These are phyloP conservation scores for Arachis monticola DNA, from an alignment of 331 rosid genomes.

Conservation along the genomic window DNA sequence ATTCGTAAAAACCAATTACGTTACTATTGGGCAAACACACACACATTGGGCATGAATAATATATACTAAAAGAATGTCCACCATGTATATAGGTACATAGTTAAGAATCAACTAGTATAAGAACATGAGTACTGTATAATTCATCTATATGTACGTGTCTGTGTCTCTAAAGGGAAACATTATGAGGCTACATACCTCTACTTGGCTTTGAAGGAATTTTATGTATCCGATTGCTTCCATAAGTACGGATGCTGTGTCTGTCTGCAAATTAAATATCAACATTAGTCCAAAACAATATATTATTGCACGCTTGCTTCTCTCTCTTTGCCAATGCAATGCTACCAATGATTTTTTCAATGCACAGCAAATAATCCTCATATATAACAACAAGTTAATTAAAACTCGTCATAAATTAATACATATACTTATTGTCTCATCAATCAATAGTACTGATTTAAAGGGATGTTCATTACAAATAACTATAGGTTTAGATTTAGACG, in stretches of 20 bases:
- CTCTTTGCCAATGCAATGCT: too few relatives aligned
- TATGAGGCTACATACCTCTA: slow-evolving; percentile 60
- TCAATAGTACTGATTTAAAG: too few relatives aligned
- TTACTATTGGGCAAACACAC: not conserved
- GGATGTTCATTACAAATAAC: too few relatives aligned
- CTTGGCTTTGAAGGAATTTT: slow-evolving; percentile 92
- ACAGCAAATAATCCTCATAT: too few relatives aligned
- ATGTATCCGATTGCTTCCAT: slow-evolving; percentile 98
- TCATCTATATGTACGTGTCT: not conserved
- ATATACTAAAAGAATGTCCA: too few relatives aligned
- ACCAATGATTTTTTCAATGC: too few relatives aligned
- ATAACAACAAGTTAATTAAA: too few relatives aligned
- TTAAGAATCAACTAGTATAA: not conserved
- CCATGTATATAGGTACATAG: too few relatives aligned
- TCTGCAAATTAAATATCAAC: slow-evolving; percentile 58
- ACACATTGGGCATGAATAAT: too few relatives aligned
- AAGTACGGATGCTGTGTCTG: slow-evolving; percentile 96
- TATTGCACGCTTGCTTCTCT: not conserved
- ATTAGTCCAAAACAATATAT: slow-evolving; percentile 2
- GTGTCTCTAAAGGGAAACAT: not conserved
- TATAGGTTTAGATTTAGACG: too few relatives aligned
- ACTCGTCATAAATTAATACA: too few relatives aligned
- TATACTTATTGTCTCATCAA: too few relatives aligned
- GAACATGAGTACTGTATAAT: not conserved
- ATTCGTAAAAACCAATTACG: not conserved